phyloP scores from a whole-genome alignment of 1,139 yeast genomes.

The Blastobotrys proliferans region DNA sequence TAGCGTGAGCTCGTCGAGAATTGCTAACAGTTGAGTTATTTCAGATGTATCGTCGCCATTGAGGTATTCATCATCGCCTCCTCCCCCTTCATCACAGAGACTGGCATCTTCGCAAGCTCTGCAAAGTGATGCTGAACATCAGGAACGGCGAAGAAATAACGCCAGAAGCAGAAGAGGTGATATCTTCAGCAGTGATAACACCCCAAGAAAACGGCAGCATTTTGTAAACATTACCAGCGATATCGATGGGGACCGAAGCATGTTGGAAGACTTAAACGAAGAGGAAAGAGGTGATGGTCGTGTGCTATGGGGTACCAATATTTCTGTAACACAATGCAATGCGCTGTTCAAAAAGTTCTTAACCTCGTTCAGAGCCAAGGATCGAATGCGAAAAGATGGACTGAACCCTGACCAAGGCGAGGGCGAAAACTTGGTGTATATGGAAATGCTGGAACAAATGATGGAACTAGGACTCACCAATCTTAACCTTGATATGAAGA shows the following conservation, averaged over 20 bases:
- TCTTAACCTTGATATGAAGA: conserved; percentile 77
- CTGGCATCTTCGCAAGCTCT: conserved; percentile 1
- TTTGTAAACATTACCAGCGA: conserved; percentile 22
- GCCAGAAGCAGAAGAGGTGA: conserved; percentile 45
- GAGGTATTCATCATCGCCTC: conserved; percentile 44
- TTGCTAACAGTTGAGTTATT: neutral
- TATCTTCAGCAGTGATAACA: conserved; percentile 52
- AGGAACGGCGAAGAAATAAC: conserved; percentile 9
- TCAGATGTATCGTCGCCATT: conserved; percentile 44
- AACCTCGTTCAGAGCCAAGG: conserved; percentile 75
- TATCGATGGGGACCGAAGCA: conserved; percentile 6
- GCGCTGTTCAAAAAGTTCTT: conserved; percentile 76
- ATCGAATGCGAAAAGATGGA: conserved; percentile 60
- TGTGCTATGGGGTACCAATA: conserved; percentile 98
- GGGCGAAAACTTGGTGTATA: conserved; percentile 73
- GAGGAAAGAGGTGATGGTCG: conserved; percentile 67
- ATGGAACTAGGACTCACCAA: conserved; percentile 75
- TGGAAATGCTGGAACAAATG: conserved; percentile 69
- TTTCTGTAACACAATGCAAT: conserved; percentile 82
- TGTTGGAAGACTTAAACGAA: conserved; percentile 14
- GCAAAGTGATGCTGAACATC: conserved; percentile 4
- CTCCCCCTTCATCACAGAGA: conserved; percentile 17
- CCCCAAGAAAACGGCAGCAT: conserved; percentile 46
- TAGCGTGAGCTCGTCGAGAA: too few species aligned
- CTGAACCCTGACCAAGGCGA: conserved; percentile 46